Evolutionary conservation across 805 yeast genomes (phyloP).

Genomic region (Ogataea glucozyma): DNA sequence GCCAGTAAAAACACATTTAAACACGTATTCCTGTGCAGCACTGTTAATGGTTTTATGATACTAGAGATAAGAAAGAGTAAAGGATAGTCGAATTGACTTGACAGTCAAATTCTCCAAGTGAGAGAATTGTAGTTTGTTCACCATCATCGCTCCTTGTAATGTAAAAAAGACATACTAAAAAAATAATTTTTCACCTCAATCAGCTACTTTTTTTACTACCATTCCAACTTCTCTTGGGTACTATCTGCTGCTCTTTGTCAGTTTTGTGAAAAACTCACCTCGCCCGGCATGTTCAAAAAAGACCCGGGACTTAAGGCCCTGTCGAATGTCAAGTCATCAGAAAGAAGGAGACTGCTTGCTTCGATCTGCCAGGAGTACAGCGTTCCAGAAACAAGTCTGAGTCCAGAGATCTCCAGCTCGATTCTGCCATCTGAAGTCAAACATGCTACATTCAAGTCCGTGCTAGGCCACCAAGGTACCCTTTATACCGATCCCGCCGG

Average conservation of each 20-base stretch:
- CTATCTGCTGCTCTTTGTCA: too few relatives aligned
- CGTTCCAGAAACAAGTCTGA: slow-evolving; percentile 40
- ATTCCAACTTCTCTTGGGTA: too few relatives aligned
- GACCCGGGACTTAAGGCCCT: slow-evolving; percentile 65
- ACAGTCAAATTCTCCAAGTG: background rate
- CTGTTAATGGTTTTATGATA: background rate
- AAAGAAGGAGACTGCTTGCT: slow-evolving; percentile 56
- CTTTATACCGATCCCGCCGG: slow-evolving; percentile 64
- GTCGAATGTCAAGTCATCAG: slow-evolving; percentile 81
- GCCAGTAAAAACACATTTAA: too few relatives aligned
- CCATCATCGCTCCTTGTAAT: background rate
- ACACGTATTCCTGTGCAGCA: too few relatives aligned
- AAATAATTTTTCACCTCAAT: too few relatives aligned
- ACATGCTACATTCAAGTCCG: slow-evolving; percentile 61
- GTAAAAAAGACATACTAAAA: too few relatives aligned
- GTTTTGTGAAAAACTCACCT: too few relatives aligned
- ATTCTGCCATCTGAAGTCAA: slow-evolving; percentile 58
- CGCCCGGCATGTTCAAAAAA: slow-evolving; percentile 50
- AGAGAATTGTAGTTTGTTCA: too few relatives aligned
- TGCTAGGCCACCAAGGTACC: slow-evolving; percentile 52
- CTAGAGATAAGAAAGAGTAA: too few relatives aligned
- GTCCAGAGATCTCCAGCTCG: slow-evolving; percentile 40
- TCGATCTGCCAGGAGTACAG: slow-evolving; percentile 44
- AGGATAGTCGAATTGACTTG: too few relatives aligned
- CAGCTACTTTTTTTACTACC: too few relatives aligned